These are phyloP conservation scores for Chrysoporthe cubensis DNA, from an alignment of 2,329 filamentous ascomycete species.

Conservation along the genomic window DNA sequence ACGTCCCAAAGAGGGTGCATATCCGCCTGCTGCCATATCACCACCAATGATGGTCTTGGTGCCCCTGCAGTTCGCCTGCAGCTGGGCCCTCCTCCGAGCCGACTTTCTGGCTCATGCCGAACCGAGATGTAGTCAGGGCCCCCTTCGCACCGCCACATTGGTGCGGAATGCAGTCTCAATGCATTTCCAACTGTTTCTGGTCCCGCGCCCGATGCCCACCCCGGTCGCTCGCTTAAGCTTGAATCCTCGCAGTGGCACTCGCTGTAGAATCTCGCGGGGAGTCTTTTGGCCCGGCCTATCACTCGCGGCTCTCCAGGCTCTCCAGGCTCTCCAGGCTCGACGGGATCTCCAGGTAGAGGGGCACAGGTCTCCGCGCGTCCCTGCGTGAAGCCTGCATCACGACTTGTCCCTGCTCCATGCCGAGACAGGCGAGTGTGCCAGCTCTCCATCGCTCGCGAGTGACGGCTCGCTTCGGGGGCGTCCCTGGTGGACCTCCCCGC, in stretches of 20 bases:
- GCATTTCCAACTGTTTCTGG: neutral
- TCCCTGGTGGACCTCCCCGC: neutral
- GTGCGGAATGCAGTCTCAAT: neutral
- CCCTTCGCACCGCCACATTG: neutral
- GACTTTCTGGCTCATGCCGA: neutral
- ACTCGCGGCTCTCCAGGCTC: no score
- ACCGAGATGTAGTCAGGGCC: neutral
- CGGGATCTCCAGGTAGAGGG: neutral
- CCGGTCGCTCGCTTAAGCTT: neutral
- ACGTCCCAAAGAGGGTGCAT: neutral
- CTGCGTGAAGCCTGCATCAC: neutral
- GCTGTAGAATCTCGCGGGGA: neutral
- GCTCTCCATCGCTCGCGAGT: neutral
- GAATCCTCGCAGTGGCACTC: neutral
- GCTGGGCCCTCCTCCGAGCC: neutral
- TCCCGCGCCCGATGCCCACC: neutral
- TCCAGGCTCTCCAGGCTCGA: no score
- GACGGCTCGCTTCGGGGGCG: conserved; percentile 1
- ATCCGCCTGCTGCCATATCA: neutral
- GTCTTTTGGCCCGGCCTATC: no score
- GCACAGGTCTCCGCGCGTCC: neutral
- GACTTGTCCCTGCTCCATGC: conserved; percentile 2
- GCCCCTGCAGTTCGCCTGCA: neutral
- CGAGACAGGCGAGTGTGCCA: conserved; percentile 6
- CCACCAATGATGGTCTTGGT: neutral